phyloP scores from a whole-genome alignment of 176 grass and related monocot species.

The Paspalum vaginatum region DNA sequence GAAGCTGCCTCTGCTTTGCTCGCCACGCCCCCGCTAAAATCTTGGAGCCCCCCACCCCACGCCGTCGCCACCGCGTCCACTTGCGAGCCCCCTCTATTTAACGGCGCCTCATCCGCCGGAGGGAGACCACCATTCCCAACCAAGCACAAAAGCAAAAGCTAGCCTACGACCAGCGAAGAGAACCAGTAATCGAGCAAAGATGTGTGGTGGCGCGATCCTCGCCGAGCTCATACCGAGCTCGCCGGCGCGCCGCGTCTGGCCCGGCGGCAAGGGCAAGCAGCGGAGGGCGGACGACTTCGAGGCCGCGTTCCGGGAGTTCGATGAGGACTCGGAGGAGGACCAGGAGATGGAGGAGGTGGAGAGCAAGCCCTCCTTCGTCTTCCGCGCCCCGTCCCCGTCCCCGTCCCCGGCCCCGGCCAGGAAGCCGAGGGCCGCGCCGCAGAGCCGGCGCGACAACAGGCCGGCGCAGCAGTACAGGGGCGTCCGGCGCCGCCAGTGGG shows the following conservation, averaged over 20 bases:
- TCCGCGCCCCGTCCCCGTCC: not conserved
- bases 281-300: constrained; percentile 69
- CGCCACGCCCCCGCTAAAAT: constrained; percentile 30
- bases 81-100: constrained; percentile 34
- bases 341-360: constrained; percentile 37
- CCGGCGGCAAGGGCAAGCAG: not conserved
- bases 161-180: not conserved
- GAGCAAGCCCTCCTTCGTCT: constrained; percentile 45
- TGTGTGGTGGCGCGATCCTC: constrained; percentile 86
- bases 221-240: constrained; percentile 56
- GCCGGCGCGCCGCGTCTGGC: constrained; percentile 40
- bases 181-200: not conserved
- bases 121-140: not conserved
- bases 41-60: constrained; percentile 25
- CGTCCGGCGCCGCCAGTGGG: constrained; percentile 79
- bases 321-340: constrained; percentile 45
- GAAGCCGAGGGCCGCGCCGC: not conserved
- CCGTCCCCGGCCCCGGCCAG: no score
- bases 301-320: constrained; percentile 69
- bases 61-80: not conserved
- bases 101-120: not conserved
- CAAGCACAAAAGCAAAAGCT: not conserved
- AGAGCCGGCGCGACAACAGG: not conserved
- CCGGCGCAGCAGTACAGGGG: constrained; percentile 55
- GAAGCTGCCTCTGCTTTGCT: not conserved